These are phyloP conservation scores for Kurtzmaniella fragi DNA, from an alignment of 805 yeast genomes.

Conservation along the genomic window DNA sequence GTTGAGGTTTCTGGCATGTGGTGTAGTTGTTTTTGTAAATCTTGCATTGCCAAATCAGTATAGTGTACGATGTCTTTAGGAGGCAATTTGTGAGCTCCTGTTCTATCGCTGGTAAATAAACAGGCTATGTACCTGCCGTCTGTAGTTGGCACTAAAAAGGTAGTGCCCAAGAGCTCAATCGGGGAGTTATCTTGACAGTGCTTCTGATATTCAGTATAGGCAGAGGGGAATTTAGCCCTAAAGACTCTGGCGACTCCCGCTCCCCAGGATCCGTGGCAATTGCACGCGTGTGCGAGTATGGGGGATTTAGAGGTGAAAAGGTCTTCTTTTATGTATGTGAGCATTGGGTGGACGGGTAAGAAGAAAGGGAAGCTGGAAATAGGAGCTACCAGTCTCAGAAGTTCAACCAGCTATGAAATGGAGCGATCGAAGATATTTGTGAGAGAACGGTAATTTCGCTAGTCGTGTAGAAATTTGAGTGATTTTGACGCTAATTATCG, in stretches of 20 bases:
- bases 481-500: too few relatives aligned
- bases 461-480: too few relatives aligned
- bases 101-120: slow-evolving; percentile 60
- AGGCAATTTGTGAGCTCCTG: slow-evolving; percentile 39
- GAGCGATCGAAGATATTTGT: too few relatives aligned
- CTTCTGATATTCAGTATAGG: slow-evolving; percentile 45
- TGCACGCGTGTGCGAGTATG: slow-evolving; percentile 73
- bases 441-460: too few relatives aligned
- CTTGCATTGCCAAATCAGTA: slow-evolving; percentile 47
- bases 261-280: slow-evolving; percentile 77
- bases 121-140: slow-evolving; percentile 48
- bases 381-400: too few relatives aligned
- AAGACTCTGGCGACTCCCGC: slow-evolving; percentile 74
- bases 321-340: slow-evolving; percentile 51
- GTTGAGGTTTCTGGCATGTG: background rate
- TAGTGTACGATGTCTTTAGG: slow-evolving; percentile 43
- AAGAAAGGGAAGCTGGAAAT: too few relatives aligned
- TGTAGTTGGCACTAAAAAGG: slow-evolving; percentile 38
- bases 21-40: slow-evolving; percentile 37
- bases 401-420: too few relatives aligned
- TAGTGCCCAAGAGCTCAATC: slow-evolving; percentile 47
- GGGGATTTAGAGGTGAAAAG: slow-evolving; percentile 39
- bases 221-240: slow-evolving; percentile 47
- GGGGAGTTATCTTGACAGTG: slow-evolving; percentile 31
- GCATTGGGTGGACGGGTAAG: slow-evolving; percentile 30